Evolutionary conservation across 2,329 filamentous ascomycete species (phyloP), one percentile per base, ranked within the genome.

Genomic region (Diplodia scrobiculata): DNA sequence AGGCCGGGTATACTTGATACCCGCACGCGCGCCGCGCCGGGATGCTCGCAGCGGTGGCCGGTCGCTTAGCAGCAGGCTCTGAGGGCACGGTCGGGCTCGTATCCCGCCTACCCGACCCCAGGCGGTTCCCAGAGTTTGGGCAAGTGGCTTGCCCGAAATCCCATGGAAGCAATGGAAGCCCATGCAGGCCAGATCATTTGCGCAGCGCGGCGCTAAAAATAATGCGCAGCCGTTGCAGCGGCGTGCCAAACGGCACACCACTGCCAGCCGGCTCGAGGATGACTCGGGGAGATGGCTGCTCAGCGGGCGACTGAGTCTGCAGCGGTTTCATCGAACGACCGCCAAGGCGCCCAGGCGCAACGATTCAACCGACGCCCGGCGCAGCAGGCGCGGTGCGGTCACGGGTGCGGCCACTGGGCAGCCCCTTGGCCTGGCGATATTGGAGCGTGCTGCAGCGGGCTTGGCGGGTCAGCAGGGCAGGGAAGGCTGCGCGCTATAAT

Each of bases 161-260:
- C 38, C 55, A 60, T 60, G 55, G 55, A 60, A 60, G 55, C 55
- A 60, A 60, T 60, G 55, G 55, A 60, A 60, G 55, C 29, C 55
- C 55, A 60, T 60, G 55, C 38, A 41, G 55, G 55, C 55, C 55
- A 60, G 55, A 60, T 60, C 55, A 60, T 60, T 48, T 14, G 55
- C 38, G 55, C 38, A 32, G 13, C 25, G 32, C 54, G 29, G 36
- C 34, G 54, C 54, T 58, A 58, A 60, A 60, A 60, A 60, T 60
- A 60, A 27, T 41, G 55, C 45, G 55, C 55, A 48, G 55, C 55
- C 55, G 55, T 60, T 60, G 41, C 55, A 60, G 55, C 55, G 38
- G 27, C 54, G 19, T 29, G 53, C 34, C n/a, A 36, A 54, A 32
- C 25, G 50, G 50, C 25, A 34, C 48, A 29, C 54, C 11, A 45